These are phyloP conservation scores for Sclerotinia trifoliorum DNA, from an alignment of 2,329 filamentous ascomycete genomes.

Conservation along the genomic window DNA sequence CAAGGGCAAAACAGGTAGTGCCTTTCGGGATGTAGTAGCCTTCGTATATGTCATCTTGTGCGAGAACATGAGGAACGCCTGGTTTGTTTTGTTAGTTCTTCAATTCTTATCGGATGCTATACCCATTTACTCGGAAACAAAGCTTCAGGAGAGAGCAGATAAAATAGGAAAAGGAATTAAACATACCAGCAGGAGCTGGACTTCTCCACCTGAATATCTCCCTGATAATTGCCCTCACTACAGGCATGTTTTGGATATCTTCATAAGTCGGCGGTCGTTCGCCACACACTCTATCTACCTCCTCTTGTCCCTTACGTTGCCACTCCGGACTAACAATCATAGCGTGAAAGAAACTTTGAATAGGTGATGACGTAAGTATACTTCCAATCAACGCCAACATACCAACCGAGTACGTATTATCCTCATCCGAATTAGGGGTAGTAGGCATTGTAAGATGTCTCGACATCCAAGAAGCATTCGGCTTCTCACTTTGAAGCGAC, in stretches of 20 bases:
- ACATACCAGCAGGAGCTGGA: slow-evolving; percentile 34
- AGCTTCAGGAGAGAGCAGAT: not conserved
- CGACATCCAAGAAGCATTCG: slow-evolving; percentile 7
- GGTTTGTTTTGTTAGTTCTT: slow-evolving; percentile 39
- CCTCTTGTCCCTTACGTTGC: slow-evolving; percentile 40
- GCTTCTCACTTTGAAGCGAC: slow-evolving; percentile 8
- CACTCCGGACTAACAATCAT: slow-evolving; percentile 29
- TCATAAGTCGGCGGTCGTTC: slow-evolving; percentile 47
- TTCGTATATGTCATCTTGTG: slow-evolving; percentile 55
- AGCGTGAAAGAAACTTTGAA: slow-evolving; percentile 36
- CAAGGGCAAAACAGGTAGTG: slow-evolving; percentile 42
- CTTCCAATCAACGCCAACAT: slow-evolving; percentile 21
- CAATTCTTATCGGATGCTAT: slow-evolving; percentile 28
- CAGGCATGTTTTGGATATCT: slow-evolving; percentile 47
- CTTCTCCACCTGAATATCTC: slow-evolving; percentile 39
- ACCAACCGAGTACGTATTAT: slow-evolving; percentile 18
- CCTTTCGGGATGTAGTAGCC: slow-evolving; percentile 29
- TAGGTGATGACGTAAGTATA: slow-evolving; percentile 36
- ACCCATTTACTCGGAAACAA: slow-evolving; percentile 34
- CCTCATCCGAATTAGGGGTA: slow-evolving; percentile 3
- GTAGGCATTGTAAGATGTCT: not conserved
- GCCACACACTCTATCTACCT: slow-evolving; percentile 51
- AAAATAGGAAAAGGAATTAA: slow-evolving; percentile 34
- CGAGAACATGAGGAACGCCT: slow-evolving; percentile 55
- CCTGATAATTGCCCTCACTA: slow-evolving; percentile 48